Evolutionary conservation across 2,329 filamentous ascomycete genomes (phyloP), one percentile per base, ranked within the genome.

Genomic region (Claviceps monticola): DNA sequence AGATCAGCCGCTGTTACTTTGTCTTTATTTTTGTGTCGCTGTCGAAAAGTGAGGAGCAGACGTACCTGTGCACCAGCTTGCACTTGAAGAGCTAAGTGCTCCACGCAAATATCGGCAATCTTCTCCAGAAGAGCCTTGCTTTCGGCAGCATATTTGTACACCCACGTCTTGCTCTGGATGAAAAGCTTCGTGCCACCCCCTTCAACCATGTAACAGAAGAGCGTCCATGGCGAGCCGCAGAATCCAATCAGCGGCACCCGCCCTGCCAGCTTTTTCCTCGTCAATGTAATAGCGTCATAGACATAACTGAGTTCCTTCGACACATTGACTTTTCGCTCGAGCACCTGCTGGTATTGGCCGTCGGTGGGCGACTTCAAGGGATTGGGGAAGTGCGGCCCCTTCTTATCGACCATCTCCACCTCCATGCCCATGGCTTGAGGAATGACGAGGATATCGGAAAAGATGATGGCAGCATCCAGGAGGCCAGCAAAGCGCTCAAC

Each of bases 191-290:
- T 94, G 44, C 93, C 93, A 47, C 93, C 93, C 16, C 93, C 93
- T 70, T 98, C 93, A 17, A 97, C 88, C 93, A 98, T 98, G 73
- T 98, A 98, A 73, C 91, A 95, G 63, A 98, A 78, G 54, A 98
- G 70, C 2, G 93, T 98, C 88, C 93, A 98, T 1, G 93, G 93
- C 7, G 93, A 90, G 51, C 93, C 93, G 62, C 90, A 96, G 73
- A 98, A 98, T 38, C 93, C 93, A 65, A 95, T 94, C 57, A 98
- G 71, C 5, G 93, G 93, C 36, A 98, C 93, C 46, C 89, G 78
- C 1, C 93, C 93, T 47, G 83, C 76, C 50, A 98, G 72, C 74
- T 95, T 96, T 66, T 87, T 78, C 59, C 93, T 78, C 26, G 93
- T 97, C 62, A 96, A 68, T 0, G 89, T 94, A 57, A 98, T 94